Evolutionary conservation across 345 rosid species (phyloP), one percentile per base, ranked within the genome.

Genomic region (Citrus cavaleriei): DNA sequence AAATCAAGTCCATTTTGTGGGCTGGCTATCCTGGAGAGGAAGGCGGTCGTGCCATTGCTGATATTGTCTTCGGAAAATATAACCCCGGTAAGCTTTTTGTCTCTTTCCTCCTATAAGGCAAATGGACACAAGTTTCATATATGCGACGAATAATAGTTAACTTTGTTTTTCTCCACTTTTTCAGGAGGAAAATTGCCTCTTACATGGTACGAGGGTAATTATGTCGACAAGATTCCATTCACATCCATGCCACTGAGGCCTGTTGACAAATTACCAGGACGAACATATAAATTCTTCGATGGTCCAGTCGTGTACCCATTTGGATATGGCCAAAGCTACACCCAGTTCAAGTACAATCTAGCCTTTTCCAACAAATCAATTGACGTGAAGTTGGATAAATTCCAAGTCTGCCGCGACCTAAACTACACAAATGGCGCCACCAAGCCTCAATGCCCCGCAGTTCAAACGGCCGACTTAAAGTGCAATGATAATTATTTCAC

Each of bases 31-130:
- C 95, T 4, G 97, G 93, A 74, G 85, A 90, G 61, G 87, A 85
- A 67, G 98, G 96, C 12, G 96, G 94, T 5, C 83, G 3, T 3
- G 98, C 92, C 60, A 89, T 93, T 34, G 92, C 92, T 6, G 94
- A 92, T 75, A 83, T 87, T 71, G 79, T 92, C 37, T 92, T 84
- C 27, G 94, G 94, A 49, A 73, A 83, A n/a, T 78, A 89, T 63
- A 92, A 88, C 76, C 97, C 94, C 3, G 88, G 93, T 91, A 84
- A 78, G 66, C 40, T 9, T 12, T 71, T 3, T 65, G 34, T 21
- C 32, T 24, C 19, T 25, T 1, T 12, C 51, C 51, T 46, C 51
- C 51, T 12, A 46, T 42, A 46, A 46, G 51, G 51, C 1, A 12
- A 46, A 42, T 10, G 51, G 51, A 12, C 51, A 46, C 16, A 46